Evolutionary conservation across 2,329 filamentous ascomycete species (phyloP).

Genomic region (Epichloe festucae): DNA sequence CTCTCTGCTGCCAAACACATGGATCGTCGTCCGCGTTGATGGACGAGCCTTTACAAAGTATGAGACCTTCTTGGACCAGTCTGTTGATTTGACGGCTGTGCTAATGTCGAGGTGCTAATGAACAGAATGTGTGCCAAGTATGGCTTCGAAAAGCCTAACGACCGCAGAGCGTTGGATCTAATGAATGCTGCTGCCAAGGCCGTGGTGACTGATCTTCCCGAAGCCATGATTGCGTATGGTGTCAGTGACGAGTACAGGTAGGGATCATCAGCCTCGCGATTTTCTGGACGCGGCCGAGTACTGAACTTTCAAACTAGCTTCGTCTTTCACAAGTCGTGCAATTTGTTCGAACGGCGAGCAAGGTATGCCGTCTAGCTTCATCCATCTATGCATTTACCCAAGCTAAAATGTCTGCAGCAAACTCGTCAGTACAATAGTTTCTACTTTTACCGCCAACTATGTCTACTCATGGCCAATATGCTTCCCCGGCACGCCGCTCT

Average conservation of each 20-base stretch:
- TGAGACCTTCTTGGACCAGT: too few relatives aligned
- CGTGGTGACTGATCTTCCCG: conserved; percentile 71
- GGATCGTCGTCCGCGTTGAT: conserved; percentile 90
- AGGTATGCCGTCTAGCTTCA: conserved; percentile 38
- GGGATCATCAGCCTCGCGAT: conserved; percentile 6
- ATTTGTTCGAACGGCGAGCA: conserved; percentile 72
- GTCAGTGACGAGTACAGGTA: conserved; percentile 88
- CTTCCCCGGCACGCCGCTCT: conserved; percentile 60
- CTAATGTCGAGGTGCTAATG: conserved; percentile 5
- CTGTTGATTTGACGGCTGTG: neutral
- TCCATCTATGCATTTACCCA: neutral
- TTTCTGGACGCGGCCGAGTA: neutral
- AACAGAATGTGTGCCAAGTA: conserved; percentile 69
- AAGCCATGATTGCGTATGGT: conserved; percentile 80
- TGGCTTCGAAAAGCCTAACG: conserved; percentile 83
- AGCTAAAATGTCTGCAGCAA: conserved; percentile 44
- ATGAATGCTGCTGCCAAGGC: conserved; percentile 90
- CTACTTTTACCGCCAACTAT: conserved; percentile 88
- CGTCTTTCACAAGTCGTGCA: conserved; percentile 71
- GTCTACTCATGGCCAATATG: conserved; percentile 64
- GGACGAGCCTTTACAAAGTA: conserved; percentile 93
- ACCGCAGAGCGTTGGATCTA: conserved; percentile 70
- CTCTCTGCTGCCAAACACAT: conserved; percentile 73
- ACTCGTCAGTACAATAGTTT: conserved; percentile 79
- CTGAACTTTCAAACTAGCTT: conserved; percentile 44